These are phyloP conservation scores for Backusella macrospora DNA, from an alignment of 192 early-diverging fungal genomes.

Conservation along the genomic window DNA sequence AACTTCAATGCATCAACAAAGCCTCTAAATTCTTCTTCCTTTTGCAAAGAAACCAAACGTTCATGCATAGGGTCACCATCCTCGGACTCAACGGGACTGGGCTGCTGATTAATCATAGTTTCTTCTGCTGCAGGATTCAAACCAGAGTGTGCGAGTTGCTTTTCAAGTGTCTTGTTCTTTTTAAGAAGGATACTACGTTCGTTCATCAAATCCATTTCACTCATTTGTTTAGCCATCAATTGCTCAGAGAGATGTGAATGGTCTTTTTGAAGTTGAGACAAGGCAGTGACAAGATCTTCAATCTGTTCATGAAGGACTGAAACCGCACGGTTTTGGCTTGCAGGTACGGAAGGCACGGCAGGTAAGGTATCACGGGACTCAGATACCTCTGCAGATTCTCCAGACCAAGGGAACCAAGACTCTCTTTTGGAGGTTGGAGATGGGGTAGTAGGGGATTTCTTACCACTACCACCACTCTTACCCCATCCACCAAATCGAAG, in stretches of 20 bases:
- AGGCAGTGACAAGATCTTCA: constrained; percentile 63
- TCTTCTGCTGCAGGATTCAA: constrained; percentile 45
- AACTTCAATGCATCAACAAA: constrained; percentile 34
- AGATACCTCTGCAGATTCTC: background rate
- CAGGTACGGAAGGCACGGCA: constrained; percentile 7
- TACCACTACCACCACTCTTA: constrained; percentile 5
- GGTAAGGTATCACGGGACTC: background rate
- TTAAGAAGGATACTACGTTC: constrained; percentile 57
- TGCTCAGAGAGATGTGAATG: constrained; percentile 65
- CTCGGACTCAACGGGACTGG: constrained; percentile 11
- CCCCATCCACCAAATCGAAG: constrained; percentile 48
- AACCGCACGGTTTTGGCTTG: constrained; percentile 15
- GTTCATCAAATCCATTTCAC: constrained; percentile 46
- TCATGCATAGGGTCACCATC: constrained; percentile 13
- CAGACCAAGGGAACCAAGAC: constrained; percentile 38
- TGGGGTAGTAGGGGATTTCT: background rate
- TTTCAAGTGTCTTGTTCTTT: constrained; percentile 12
- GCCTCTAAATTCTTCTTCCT: constrained; percentile 26
- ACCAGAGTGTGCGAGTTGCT: constrained; percentile 25
- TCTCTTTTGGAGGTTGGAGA: constrained; percentile 12
- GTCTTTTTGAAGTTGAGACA: constrained; percentile 72
- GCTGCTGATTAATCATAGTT: constrained; percentile 15
- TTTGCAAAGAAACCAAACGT: background rate
- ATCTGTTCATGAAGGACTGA: constrained; percentile 56
- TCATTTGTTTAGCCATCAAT: constrained; percentile 58